Base-by-base conservation (phyloP, 2,329 filamentous ascomycete species). In the Xylariales sp. region DNA sequence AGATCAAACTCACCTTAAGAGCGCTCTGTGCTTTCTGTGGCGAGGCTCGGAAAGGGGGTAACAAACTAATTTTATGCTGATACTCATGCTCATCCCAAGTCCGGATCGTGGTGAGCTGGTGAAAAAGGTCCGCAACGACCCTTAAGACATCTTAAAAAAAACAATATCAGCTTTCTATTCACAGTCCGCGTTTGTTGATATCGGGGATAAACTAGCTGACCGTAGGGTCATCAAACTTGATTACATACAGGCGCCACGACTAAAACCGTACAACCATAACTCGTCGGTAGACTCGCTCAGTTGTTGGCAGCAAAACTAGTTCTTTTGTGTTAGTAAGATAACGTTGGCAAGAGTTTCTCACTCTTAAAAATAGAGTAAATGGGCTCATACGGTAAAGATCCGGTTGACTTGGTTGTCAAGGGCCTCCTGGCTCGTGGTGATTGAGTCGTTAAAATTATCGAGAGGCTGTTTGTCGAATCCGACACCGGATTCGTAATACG, bases 211-310 rank as follows among this genome's bases (percentile, higher is more conserved):
- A 16, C n/a, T 14, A 23, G 62, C 32, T 55, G 14, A 63, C 30
- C 53, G 14, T 30, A 60, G 12, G 56, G 32, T 10, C 34, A 18
- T 59, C 46, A 48, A 56, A 49, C 54, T n/a, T 14, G 6, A 23
- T 50, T 55, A 69, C 70, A 36, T 70, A 72, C 72, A 82, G 1
- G 80, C 80, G 16, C 81, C 81, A 50, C 80, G 76, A 39, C 79
- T 79, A 67, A 80, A 80, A 9, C 80, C 81, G 48, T 78, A 82
- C 7, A 83, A 68, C 73, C 78, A 82, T 1, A 82, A 65, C 64
- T 83, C 80, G 65, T 82, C 79, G 28, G 69, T 72, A 23, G 66
- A 10, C 41, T 71, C 69, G 55, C 48, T 62, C 3, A 59, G 75
- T 12, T 57, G 69, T 62, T 71, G 65, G 23, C 70, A 71, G 36